These are phyloP conservation scores for Oryza coarctata DNA, from an alignment of 176 grass and related monocot species.

Conservation along the genomic window DNA sequence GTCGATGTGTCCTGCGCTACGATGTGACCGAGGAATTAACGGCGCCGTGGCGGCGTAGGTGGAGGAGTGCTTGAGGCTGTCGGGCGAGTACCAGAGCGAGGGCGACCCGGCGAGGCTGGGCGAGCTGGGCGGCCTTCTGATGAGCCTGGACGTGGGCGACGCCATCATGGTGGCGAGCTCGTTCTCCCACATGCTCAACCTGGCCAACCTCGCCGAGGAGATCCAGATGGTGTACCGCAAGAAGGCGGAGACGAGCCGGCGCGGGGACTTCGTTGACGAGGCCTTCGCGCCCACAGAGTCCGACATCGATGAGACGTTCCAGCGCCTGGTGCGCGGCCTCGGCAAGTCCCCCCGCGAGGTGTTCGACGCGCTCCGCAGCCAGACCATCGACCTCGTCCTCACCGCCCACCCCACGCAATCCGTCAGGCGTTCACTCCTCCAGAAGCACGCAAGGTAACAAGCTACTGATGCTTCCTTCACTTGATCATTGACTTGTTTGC, in stretches of 20 bases:
- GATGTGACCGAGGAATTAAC: neutral
- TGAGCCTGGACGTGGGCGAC: constrained; percentile 56
- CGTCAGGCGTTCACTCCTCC: constrained; percentile 68
- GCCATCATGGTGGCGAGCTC: constrained; percentile 67
- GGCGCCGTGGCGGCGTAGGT: constrained; percentile 37
- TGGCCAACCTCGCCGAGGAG: constrained; percentile 83
- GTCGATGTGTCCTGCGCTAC: neutral
- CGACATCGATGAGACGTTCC: constrained; percentile 74
- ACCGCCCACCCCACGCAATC: constrained; percentile 87
- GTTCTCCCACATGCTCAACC: constrained; percentile 86
- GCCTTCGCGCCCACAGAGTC: constrained; percentile 65
- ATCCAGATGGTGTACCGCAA: constrained; percentile 67
- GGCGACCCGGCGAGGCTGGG: constrained; percentile 40
- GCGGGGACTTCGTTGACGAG: constrained; percentile 67
- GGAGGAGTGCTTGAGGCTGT: constrained; percentile 74
- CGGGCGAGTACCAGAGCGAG: constrained; percentile 46
- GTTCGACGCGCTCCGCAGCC: constrained; percentile 69
- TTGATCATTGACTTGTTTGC: neutral
- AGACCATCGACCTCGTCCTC: constrained; percentile 80
- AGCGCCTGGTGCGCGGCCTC: constrained; percentile 52
- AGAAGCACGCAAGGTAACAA: constrained; percentile 69
- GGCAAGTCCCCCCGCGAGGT: constrained; percentile 66
- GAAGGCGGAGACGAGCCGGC: constrained; percentile 37
- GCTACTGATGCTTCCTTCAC: neutral
- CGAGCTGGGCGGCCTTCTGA: constrained; percentile 57